Evolutionary conservation across 1,284 basidiomycete species (phyloP).

Genomic region (Leccinum solheimii): DNA sequence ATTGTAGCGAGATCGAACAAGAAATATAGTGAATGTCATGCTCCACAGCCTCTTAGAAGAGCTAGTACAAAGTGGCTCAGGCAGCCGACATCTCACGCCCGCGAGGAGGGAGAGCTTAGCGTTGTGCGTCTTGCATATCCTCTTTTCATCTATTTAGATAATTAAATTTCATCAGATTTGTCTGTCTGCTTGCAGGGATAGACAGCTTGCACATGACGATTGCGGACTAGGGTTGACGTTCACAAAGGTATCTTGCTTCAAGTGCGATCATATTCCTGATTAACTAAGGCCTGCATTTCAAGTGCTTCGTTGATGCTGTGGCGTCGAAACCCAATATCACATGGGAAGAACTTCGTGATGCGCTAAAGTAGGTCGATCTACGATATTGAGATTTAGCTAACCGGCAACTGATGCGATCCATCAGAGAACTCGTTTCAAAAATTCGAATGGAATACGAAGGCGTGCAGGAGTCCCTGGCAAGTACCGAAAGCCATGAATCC

Average conservation of each 20-base stretch:
- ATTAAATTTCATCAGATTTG: slow-evolving; percentile 22
- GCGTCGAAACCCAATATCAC: slow-evolving; percentile 17
- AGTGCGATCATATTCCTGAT: background rate
- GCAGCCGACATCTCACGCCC: slow-evolving; percentile 5
- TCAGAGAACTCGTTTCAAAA: slow-evolving; percentile 18
- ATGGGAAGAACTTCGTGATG: slow-evolving; percentile 25
- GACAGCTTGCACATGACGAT: background rate
- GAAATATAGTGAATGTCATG: background rate
- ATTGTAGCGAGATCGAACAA: slow-evolving; percentile 15
- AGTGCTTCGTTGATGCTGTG: slow-evolving; percentile 30
- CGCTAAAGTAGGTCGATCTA: slow-evolving; percentile 18
- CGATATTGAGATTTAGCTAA: background rate
- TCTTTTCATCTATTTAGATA: background rate
- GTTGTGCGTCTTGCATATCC: slow-evolving; percentile 14
- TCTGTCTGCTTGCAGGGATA: slow-evolving; percentile 28
- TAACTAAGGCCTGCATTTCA: background rate
- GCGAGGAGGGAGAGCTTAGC: slow-evolving; percentile 15
- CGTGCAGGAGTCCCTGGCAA: background rate
- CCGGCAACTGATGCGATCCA: background rate
- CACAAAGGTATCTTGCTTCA: slow-evolving; percentile 22
- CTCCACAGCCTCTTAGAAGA: slow-evolving; percentile 1
- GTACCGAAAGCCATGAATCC: background rate
- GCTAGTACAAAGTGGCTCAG: slow-evolving; percentile 4
- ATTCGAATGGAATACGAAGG: slow-evolving; percentile 19
- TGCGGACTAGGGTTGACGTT: slow-evolving; percentile 22